Percentiles rank a stretch among this genome's conserved stretches.
Conservation (phyloP, 1,139 yeast genomes). For the Candida sanyaensis region DNA sequence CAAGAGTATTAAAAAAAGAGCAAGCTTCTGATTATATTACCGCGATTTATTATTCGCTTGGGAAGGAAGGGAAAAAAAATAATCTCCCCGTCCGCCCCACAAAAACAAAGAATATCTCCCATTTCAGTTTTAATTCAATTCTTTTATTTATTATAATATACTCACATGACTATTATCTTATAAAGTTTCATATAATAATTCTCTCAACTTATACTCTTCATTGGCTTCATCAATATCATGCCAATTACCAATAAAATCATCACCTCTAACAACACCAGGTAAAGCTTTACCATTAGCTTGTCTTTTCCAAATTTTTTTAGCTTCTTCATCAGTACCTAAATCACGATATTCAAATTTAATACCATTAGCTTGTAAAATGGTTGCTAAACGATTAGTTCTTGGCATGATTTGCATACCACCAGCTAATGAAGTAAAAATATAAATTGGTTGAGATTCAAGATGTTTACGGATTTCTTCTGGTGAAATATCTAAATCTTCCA, state of each 20-base stretch:
- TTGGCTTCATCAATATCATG: conserved; percentile 80
- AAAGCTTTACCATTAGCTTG: conserved; percentile 70
- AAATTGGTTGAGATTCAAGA: conserved; percentile 60
- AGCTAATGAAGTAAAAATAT: conserved; percentile 82
- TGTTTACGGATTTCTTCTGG: conserved; percentile 50
- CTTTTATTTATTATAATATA: too few species aligned
- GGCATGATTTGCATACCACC: conserved; percentile 85
- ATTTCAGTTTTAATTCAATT: too few species aligned
- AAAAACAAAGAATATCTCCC: too few species aligned
- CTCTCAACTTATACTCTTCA: conserved; percentile 73
- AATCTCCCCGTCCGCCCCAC: too few species aligned
- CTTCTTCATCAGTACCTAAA: conserved; percentile 85
- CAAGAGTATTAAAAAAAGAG: neutral
- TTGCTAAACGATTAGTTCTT: conserved; percentile 76
- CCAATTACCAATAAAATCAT: conserved; percentile 83
- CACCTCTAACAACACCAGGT: conserved; percentile 95
- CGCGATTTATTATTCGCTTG: too few species aligned
- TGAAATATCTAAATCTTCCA: conserved; percentile 38
- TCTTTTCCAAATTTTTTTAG: conserved; percentile 84
- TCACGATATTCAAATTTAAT: conserved; percentile 72
- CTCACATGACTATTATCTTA: conserved; percentile 13
- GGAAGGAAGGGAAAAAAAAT: too few species aligned
- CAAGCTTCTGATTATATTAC: too few species aligned
- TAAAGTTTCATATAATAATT: conserved; percentile 53
- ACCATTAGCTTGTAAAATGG: conserved; percentile 75